Percentiles rank a stretch among this genome's conserved stretches.
Evolutionary conservation across 768 basidiomycete genomes (phyloP).

Genomic region (Leccinum imitatum): DNA sequence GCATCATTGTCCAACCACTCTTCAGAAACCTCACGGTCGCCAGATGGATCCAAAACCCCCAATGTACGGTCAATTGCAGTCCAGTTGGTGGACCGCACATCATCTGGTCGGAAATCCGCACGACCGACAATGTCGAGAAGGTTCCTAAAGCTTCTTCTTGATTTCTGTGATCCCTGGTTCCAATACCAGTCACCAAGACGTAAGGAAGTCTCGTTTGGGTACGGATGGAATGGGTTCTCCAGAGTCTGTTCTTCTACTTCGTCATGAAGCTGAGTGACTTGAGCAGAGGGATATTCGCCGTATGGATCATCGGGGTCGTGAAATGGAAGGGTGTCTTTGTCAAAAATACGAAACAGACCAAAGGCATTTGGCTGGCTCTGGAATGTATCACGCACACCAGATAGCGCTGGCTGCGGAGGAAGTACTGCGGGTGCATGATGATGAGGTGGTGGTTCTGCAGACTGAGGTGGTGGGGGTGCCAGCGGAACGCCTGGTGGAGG

Average conservation of each 20-base stretch:
- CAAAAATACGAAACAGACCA: neutral
- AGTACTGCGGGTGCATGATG: neutral
- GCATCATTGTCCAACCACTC: neutral
- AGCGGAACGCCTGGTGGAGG: neutral
- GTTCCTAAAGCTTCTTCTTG: neutral
- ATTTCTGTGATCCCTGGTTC: neutral
- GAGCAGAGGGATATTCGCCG: neutral
- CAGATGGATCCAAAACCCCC: neutral
- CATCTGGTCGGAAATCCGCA: neutral
- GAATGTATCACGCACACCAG: neutral
- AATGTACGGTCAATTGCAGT: neutral
- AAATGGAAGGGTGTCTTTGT: neutral
- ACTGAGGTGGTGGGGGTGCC: neutral
- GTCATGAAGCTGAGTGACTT: neutral
- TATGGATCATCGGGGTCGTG: neutral
- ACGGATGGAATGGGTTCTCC: neutral
- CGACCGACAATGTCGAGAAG: neutral
- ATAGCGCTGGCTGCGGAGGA: neutral
- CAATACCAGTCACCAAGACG: neutral
- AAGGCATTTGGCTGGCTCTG: neutral
- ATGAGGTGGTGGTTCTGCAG: neutral
- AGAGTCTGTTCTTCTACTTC: neutral
- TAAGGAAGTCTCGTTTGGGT: neutral
- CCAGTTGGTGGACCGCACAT: neutral
- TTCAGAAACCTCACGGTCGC: neutral